Evolutionary conservation across 2,329 filamentous ascomycete genomes (phyloP).

Genomic region (Botrytis elliptica): DNA sequence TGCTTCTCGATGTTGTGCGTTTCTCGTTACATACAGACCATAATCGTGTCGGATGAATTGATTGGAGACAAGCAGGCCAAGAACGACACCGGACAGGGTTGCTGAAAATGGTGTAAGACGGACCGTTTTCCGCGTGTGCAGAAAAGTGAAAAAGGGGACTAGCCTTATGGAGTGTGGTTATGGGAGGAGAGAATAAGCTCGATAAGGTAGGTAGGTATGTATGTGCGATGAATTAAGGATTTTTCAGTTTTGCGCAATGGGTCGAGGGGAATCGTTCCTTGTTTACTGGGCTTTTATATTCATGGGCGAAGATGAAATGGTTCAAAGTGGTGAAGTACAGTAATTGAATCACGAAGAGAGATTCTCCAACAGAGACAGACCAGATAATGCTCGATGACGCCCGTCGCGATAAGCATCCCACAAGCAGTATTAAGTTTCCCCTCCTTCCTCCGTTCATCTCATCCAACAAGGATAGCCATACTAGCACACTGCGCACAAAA

Average conservation of each 20-base stretch:
- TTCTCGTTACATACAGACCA: constrained; percentile 2
- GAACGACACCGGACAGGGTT: not conserved
- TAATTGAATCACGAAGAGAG: not conserved
- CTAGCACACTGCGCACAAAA: not conserved
- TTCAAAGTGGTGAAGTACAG: not conserved
- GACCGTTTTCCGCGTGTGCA: constrained; percentile 25
- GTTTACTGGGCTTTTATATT: not conserved
- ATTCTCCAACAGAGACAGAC: not conserved
- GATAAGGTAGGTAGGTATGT: not conserved
- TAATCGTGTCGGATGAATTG: not conserved
- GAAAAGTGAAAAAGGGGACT: not conserved
- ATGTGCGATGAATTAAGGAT: not conserved
- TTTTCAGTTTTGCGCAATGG: not conserved
- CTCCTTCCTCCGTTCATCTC: not conserved
- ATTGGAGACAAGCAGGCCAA: constrained; percentile 12
- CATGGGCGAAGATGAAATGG: not conserved
- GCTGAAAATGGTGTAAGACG: constrained; percentile 18
- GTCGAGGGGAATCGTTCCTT: not conserved
- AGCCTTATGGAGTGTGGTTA: constrained; percentile 9
- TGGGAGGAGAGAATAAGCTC: not conserved
- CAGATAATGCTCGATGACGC: not conserved
- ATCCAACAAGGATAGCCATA: not conserved
- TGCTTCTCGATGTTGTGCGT: constrained; percentile 8
- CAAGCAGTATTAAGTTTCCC: not conserved
- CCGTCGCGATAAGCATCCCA: not conserved